Base-by-base conservation (phyloP, 2,329 filamentous ascomycete genomes). In the Phaeosphaeriaceae sp. region DNA sequence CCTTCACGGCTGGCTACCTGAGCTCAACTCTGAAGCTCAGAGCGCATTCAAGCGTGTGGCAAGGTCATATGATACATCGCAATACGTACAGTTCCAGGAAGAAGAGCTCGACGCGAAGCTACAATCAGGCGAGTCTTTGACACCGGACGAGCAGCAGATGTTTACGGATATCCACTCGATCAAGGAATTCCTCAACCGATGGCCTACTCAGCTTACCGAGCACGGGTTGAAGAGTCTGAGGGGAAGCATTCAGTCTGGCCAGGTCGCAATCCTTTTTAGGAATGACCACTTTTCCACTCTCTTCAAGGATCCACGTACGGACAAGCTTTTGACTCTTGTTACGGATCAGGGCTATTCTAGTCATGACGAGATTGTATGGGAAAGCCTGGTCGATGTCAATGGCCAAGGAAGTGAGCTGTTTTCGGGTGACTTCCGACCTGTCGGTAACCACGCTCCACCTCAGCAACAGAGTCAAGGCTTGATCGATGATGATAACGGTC, bases 241-340 rank as follows among this genome's bases (percentile, higher is more conserved):
- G 0, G 86, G 87, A 51, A 88, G 85, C 6, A 84, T 97, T 56
- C 81, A 85, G 13, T 89, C 92, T 1, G 94, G 93, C 1, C 88
- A 90, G 1, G 87, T 97, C 61, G 92, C 92, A 0, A 98, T 99
- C 50, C 79, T 99, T 1, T 99, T 99, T 81, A 88, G 95, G 24
- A 99, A 99, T 69, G 94, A 99, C 72, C 95, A 99, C 75, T 99
- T 99, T 72, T 93, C 92, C 44, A 98, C 94, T 0, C 78, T 99
- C 0, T 97, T 96, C 78, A 92, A 93, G 60, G 92, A 98, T 68
- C 92, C 94, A 0, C 82, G 88, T 46, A 92, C 89, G 0, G 83
- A 87, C 42, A 85, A 91, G 64, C 83, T 98, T 1, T 86, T 94
- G 62, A 92, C 91, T 0, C 81, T 99, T 2, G 93, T 99, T 15